Base-by-base conservation (phyloP, 352 stramenopile species). In the Phytopythium montanum region DNA sequence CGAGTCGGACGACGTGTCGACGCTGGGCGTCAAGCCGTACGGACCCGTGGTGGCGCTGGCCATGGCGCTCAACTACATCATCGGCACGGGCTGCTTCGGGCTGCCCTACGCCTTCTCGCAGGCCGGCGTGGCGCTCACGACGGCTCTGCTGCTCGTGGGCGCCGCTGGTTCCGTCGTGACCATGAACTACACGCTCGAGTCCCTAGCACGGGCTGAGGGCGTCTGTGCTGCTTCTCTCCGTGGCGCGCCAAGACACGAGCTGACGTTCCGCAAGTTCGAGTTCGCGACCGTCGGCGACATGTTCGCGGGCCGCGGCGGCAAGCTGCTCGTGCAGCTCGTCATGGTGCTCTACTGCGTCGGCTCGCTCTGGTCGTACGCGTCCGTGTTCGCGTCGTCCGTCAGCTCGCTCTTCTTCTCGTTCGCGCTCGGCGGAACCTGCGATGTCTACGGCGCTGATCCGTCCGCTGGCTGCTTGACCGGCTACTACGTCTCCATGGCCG, bases 101-200 rank as follows among this genome's bases (percentile, higher is more conserved):
- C 67, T 94, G 33, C 85, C 85, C 13, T 92, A 76, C 61, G 85
- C 85, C 18, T 94, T 94, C 69, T 81, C 78, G 67, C 60, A 83
- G 52, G 83, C 74, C 12, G 85, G 85, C 46, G 77, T 94, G 42
- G 73, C 69, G 18, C 78, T 94, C 53, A 79, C 74, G 21, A 66
- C 80, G 10, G 58, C 59, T 18, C 71, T 94, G 59, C 79, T 94
- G 64, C 53, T 89, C 41, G 51, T 83, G 18, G 83, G 85, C 52
- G 78, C 88, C 29, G 19, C 81, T 3, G 81, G 81, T 28, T 83
- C 82, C 29, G 59, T 92, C 18, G 51, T 94, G 46, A 92, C 85
- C 25, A 94, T 94, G 85, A 94, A 94, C 70, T 94, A 94, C 73
- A 94, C 85, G 63, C 72, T 94, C 52, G 85, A 94, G 60, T 88